These are phyloP conservation scores for Coprinopsis marcescibilis DNA, from an alignment of 768 basidiomycete genomes.

Conservation along the genomic window DNA sequence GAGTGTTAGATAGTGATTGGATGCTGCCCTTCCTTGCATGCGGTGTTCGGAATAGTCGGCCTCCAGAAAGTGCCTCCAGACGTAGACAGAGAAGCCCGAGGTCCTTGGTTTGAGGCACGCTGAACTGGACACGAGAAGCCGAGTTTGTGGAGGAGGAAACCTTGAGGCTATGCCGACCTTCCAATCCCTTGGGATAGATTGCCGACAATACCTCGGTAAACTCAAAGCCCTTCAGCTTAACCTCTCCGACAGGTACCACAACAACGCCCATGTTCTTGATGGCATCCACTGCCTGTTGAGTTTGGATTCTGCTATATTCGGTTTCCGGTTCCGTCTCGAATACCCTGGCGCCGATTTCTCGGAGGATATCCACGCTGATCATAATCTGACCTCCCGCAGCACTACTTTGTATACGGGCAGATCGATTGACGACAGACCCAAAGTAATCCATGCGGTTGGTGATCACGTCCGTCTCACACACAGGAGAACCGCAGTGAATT, in stretches of 20 bases:
- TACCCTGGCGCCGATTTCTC: conserved; percentile 68
- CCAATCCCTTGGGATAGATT: conserved; percentile 72
- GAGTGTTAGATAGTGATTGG: conserved; percentile 11
- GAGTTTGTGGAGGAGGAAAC: conserved; percentile 20
- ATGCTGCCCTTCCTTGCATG: conserved; percentile 43
- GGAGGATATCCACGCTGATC: conserved; percentile 82
- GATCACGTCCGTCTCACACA: conserved; percentile 87
- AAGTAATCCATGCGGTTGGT: conserved; percentile 98
- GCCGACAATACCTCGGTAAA: conserved; percentile 82
- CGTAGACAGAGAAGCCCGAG: conserved; percentile 71
- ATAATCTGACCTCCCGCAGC: conserved; percentile 93
- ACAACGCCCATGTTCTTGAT: conserved; percentile 67
- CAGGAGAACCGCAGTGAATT: conserved; percentile 85
- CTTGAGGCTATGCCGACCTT: conserved; percentile 61
- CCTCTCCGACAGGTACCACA: conserved; percentile 77
- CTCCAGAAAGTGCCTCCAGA: conserved; percentile 68
- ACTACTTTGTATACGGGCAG: conserved; percentile 74
- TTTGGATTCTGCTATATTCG: conserved; percentile 53
- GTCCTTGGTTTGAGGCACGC: conserved; percentile 67
- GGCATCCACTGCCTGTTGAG: conserved; percentile 61
- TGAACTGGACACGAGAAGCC: conserved; percentile 54
- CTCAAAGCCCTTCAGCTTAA: conserved; percentile 92
- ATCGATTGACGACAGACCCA: conserved; percentile 92
- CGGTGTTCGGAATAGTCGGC: conserved; percentile 49
- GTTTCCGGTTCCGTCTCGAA: conserved; percentile 51